A percentile compares a stretch with the other conserved stretches of the same genome.
Conservation (phyloP, 176 grass and related monocot genomes). For the Chloris gayana region DNA sequence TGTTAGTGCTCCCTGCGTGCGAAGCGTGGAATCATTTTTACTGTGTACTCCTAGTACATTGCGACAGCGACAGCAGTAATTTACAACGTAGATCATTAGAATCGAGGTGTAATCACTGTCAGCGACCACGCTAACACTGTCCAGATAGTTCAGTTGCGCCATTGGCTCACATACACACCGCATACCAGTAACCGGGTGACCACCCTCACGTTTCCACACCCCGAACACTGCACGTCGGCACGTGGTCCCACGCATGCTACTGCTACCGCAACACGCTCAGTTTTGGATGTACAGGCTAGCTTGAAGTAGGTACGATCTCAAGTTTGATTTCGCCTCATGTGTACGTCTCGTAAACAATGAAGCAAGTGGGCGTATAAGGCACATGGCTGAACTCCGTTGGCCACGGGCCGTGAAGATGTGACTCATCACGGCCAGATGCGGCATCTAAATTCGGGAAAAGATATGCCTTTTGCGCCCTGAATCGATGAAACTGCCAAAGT, state of each 20-base stretch:
- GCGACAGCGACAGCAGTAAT: too few relatives aligned
- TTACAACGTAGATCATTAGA: background rate
- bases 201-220: background rate
- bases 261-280: background rate
- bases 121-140: background rate
- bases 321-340: background rate
- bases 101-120: background rate
- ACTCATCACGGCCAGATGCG: background rate
- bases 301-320: background rate
- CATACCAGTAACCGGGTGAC: background rate
- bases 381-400: background rate
- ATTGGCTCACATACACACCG: background rate
- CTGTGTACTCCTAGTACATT: background rate
- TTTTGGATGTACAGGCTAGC: background rate
- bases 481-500: slow-evolving; percentile 13
- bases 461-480: slow-evolving; percentile 7
- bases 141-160: background rate
- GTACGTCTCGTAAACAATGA: background rate
- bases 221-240: background rate
- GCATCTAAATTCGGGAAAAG: background rate
- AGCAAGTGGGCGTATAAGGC: background rate
- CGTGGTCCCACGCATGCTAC: background rate
- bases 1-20: background rate
- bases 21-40: background rate
- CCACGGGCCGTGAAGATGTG: too few relatives aligned